These are phyloP conservation scores for Calocybe indica DNA, from an alignment of 768 basidiomycete genomes.

Conservation along the genomic window DNA sequence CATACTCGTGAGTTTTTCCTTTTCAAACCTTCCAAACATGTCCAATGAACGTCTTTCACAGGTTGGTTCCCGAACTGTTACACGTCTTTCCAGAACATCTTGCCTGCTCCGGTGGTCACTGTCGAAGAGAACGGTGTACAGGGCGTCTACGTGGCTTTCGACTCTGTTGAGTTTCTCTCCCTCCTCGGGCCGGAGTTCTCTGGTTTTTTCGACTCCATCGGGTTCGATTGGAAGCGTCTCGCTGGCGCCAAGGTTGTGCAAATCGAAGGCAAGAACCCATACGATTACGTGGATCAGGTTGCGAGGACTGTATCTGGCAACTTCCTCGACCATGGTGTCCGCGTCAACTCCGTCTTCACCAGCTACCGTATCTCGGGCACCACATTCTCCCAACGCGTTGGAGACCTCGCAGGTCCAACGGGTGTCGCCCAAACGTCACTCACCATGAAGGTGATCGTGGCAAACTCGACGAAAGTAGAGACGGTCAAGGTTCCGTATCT, in stretches of 20 bases:
- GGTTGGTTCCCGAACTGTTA: conserved; percentile 58
- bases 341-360: conserved; percentile 57
- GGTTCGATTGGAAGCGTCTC: conserved; percentile 54
- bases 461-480: conserved; percentile 40
- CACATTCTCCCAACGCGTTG: conserved; percentile 53
- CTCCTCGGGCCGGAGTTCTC: conserved; percentile 42
- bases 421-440: conserved; percentile 41
- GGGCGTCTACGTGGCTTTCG: conserved; percentile 47
- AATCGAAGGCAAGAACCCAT: conserved; percentile 50
- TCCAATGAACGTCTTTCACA: conserved; percentile 12
- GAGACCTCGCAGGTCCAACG: conserved; percentile 46
- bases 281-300: conserved; percentile 49
- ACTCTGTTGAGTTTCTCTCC: conserved; percentile 44
- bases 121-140: conserved; percentile 41
- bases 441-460: conserved; percentile 40
- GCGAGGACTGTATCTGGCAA: conserved; percentile 57
- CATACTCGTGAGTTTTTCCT: conserved; percentile 44
- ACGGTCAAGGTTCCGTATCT: conserved; percentile 48
- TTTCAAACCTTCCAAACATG: neutral
- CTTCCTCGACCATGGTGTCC: conserved; percentile 56
- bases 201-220: conserved; percentile 37
- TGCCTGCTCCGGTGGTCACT: conserved; percentile 51
- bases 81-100: conserved; percentile 43
- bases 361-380: conserved; percentile 45
- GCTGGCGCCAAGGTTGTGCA: conserved; percentile 52